Percentiles rank a stretch among this genome's conserved stretches.
Evolutionary conservation across 1,284 basidiomycete genomes (phyloP).

Genomic region (Veloboletus limbatus): DNA sequence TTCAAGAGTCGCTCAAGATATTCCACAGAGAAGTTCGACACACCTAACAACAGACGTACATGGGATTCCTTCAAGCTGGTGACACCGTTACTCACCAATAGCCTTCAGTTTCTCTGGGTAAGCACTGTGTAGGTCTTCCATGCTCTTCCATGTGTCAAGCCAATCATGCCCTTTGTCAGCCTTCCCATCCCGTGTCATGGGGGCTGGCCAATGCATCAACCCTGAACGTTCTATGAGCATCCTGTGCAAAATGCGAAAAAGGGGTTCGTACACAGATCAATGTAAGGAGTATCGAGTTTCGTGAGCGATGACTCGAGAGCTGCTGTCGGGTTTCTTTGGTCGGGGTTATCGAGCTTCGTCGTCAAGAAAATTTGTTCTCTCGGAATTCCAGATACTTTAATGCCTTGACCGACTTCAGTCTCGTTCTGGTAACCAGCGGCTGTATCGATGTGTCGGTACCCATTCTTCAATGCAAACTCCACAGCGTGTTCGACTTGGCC

Average conservation of each 20-base stretch:
- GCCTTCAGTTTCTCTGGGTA: slow-evolving; percentile 69
- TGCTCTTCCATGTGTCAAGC: slow-evolving; percentile 77
- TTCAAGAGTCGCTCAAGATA: slow-evolving; percentile 59
- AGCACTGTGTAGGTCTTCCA: slow-evolving; percentile 66
- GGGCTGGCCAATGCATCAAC: slow-evolving; percentile 81
- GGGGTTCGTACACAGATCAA: slow-evolving; percentile 65
- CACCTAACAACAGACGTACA: slow-evolving; percentile 37
- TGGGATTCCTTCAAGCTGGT: neutral
- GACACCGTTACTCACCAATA: slow-evolving; percentile 47
- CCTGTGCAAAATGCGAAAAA: neutral
- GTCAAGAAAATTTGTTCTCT: slow-evolving; percentile 72
- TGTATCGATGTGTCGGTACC: slow-evolving; percentile 78
- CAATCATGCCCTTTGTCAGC: slow-evolving; percentile 57
- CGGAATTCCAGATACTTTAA: slow-evolving; percentile 68
- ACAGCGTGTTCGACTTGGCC: slow-evolving; percentile 67
- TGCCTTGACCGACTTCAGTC: slow-evolving; percentile 73
- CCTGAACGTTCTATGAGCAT: slow-evolving; percentile 34
- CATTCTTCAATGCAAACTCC: slow-evolving; percentile 65
- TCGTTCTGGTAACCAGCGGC: slow-evolving; percentile 54
- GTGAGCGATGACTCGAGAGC: slow-evolving; percentile 72
- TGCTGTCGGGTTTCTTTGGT: slow-evolving; percentile 58
- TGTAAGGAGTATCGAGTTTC: slow-evolving; percentile 69
- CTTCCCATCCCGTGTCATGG: slow-evolving; percentile 50
- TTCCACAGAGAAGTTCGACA: slow-evolving; percentile 68
- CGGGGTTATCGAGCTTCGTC: slow-evolving; percentile 73